Evolutionary conservation across 2,329 filamentous ascomycete genomes (phyloP).

Genomic region (Claviceps humidiphila): DNA sequence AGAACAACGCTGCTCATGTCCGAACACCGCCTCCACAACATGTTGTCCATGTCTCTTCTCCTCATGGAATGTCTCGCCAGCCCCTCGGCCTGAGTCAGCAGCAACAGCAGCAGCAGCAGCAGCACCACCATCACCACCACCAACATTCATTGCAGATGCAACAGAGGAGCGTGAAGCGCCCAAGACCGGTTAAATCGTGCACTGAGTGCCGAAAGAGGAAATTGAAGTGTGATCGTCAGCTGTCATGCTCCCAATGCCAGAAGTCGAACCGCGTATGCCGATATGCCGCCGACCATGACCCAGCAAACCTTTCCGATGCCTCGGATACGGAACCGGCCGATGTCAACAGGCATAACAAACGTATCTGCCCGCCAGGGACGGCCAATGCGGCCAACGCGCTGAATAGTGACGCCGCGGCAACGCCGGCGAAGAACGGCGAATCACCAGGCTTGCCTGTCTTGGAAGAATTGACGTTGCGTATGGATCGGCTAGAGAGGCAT

Average conservation of each 20-base stretch:
- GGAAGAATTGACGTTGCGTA: constrained; percentile 34
- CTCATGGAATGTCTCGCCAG: constrained; percentile 6
- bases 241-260: constrained; percentile 44
- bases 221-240: constrained; percentile 41
- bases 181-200: constrained; percentile 42
- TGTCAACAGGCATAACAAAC: constrained; percentile 23
- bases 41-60: constrained; percentile 4
- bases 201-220: constrained; percentile 45
- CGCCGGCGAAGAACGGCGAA: constrained; percentile 20
- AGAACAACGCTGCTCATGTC: constrained; percentile 4
- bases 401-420: constrained; percentile 13
- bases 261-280: constrained; percentile 41
- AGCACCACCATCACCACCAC: constrained; percentile 10
- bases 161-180: constrained; percentile 38
- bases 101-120: constrained; percentile 12
- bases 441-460: constrained; percentile 21
- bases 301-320: constrained; percentile 33
- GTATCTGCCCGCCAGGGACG: constrained; percentile 19
- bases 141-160: constrained; percentile 13
- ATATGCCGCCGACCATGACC: constrained; percentile 37
- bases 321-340: constrained; percentile 28
- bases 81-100: constrained; percentile 15
- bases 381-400: constrained; percentile 10
- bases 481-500: constrained; percentile 41
- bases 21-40: constrained; percentile 8